Conservation (phyloP, 1,284 basidiomycete genomes). For the Gomphus sp. region DNA sequence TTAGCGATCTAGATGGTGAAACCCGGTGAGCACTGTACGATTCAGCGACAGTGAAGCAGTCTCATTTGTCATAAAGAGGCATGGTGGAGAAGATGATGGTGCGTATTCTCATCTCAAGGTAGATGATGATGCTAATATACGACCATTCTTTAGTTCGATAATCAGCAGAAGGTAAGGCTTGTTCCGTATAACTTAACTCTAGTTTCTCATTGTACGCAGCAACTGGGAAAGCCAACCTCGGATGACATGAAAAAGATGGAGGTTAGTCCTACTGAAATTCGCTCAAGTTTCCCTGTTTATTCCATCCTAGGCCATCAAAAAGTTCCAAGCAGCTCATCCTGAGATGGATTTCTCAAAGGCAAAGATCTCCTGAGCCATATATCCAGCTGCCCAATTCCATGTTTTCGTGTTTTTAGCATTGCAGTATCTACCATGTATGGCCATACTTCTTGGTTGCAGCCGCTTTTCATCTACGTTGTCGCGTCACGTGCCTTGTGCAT, state of each 20-base stretch:
- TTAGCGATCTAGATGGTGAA: constrained; percentile 92
- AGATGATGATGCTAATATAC: constrained; percentile 5
- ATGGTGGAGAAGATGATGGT: constrained; percentile 99
- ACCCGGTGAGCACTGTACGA: constrained; percentile 49
- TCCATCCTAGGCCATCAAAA: constrained; percentile 62
- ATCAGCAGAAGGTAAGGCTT: constrained; percentile 78
- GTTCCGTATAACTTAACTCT: constrained; percentile 4
- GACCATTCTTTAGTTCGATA: constrained; percentile 69
- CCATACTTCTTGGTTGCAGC: background rate
- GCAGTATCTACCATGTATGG: background rate
- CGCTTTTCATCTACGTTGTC: background rate
- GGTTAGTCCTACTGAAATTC: constrained; percentile 30
- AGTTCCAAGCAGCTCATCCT: constrained; percentile 85
- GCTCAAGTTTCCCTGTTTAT: background rate
- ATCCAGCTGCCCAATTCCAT: background rate
- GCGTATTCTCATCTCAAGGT: constrained; percentile 23
- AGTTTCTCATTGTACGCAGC: constrained; percentile 35
- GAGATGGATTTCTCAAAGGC: constrained; percentile 95
- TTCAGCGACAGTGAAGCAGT: constrained; percentile 3
- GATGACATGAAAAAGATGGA: constrained; percentile 88
- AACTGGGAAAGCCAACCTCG: constrained; percentile 92
- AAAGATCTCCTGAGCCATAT: constrained; percentile 51
- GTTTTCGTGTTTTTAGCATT: background rate
- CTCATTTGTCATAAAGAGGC: constrained; percentile 42
- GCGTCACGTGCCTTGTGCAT: background rate